Conservation (phyloP, 306 rosid genomes). For the Malus sylvestris region DNA sequence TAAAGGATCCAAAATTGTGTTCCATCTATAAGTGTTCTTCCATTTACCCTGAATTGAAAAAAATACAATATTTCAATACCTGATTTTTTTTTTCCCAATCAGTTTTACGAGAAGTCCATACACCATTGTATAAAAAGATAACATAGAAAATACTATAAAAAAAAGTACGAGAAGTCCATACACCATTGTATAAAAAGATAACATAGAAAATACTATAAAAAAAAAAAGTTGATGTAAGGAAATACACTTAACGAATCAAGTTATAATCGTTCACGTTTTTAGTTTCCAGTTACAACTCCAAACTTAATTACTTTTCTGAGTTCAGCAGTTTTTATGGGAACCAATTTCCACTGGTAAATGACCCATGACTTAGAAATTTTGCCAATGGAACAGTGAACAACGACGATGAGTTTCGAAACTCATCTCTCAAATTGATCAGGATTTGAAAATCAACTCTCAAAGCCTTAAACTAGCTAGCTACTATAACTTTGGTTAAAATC, state of each 20-base stretch:
- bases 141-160: background rate
- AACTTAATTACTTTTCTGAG: background rate
- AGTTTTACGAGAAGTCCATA: background rate
- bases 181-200: background rate
- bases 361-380: background rate
- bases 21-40: constrained; percentile 49
- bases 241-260: background rate
- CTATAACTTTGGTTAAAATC: constrained; percentile 15
- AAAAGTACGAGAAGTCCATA: background rate
- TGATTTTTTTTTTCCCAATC: background rate
- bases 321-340: background rate
- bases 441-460: too few species aligned
- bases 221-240: background rate
- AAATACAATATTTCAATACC: background rate
- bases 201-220: background rate
- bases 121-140: background rate
- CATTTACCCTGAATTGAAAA: constrained; percentile 90
- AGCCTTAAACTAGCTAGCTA: too few species aligned
- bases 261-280: background rate
- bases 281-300: background rate
- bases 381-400: too few species aligned
- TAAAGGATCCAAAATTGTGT: constrained; percentile 69
- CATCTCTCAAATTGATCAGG: too few species aligned
- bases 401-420: too few species aligned
- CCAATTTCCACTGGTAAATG: background rate